These are phyloP conservation scores for Perkinsus chesapeaki DNA, from an alignment of 169 alveolate genomes.

Conservation along the genomic window DNA sequence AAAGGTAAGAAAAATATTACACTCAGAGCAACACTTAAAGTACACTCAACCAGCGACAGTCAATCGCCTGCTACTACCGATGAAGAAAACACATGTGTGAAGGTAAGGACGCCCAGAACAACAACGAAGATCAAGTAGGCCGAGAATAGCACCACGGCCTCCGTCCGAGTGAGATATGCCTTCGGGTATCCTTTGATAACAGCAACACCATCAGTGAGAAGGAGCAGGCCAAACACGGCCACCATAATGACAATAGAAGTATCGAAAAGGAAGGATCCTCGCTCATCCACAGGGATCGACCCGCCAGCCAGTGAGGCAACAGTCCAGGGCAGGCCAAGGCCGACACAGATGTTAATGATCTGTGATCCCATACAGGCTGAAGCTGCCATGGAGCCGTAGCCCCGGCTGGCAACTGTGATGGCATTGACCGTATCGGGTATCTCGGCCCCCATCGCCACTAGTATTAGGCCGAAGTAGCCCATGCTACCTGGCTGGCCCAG, in stretches of 20 bases:
- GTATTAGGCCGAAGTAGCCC: constrained; percentile 5
- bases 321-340: constrained; percentile 5
- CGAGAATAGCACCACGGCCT: not conserved
- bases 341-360: constrained; percentile 12
- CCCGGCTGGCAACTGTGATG: constrained; percentile 10
- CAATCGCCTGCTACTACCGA: not conserved
- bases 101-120: not conserved
- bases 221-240: not conserved
- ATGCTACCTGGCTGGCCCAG: not conserved
- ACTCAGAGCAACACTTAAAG: too few species aligned
- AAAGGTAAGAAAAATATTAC: too few species aligned
- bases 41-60: not conserved
- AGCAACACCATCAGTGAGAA: not conserved
- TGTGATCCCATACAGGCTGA: constrained; percentile 14
- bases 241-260: not conserved
- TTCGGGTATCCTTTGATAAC: not conserved
- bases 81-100: not conserved
- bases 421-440: constrained; percentile 13
- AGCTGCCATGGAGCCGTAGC: constrained; percentile 11
- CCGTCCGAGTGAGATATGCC: not conserved
- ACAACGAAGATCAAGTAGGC: not conserved
- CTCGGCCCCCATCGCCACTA: constrained; percentile 15
- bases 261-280: not conserved
- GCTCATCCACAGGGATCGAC: not conserved
- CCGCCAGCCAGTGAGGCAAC: not conserved